Conservation (phyloP, 495 filamentous ascomycete species). For the Aspergillus sparsus region DNA sequence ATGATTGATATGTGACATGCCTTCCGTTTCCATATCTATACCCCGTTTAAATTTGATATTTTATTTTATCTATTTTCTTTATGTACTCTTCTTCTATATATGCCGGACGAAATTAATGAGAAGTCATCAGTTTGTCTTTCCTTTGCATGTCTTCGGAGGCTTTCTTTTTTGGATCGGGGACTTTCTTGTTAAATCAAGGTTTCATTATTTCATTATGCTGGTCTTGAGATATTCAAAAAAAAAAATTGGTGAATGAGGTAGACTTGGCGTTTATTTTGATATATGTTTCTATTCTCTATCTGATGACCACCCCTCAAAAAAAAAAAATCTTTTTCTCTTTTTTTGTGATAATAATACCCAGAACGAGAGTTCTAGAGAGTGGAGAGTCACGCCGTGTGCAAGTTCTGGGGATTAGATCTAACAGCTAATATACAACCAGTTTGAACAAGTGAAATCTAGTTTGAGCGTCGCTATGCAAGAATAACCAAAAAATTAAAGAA, state of each 20-base stretch:
- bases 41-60: constrained; percentile 20
- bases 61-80: neutral
- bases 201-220: constrained; percentile 1
- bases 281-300: constrained; percentile 14
- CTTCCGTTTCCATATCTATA: constrained; percentile 17
- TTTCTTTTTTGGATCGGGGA: constrained; percentile 7
- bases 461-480: constrained; percentile 32
- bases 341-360: constrained; percentile 19
- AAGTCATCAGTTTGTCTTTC: constrained; percentile 9
- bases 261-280: neutral
- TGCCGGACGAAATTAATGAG: constrained; percentile 19
- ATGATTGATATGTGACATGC: constrained; percentile 80
- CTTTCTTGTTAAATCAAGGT: constrained; percentile 2
- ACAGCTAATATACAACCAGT: constrained; percentile 42
- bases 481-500: constrained; percentile 14
- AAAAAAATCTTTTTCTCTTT: constrained; percentile 6
- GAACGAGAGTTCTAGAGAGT: constrained; percentile 27
- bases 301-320: constrained; percentile 2
- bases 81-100: constrained; percentile 13
- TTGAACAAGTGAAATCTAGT: constrained; percentile 22
- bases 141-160: constrained; percentile 19
- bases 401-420: constrained; percentile 35
- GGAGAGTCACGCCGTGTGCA: constrained; percentile 26
- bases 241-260: constrained; percentile 12
- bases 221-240: neutral